A percentile compares a stretch with the other conserved stretches of the same genome.
phyloP scores from a whole-genome alignment of 139 green algal genomes.

The Chlorella ohadii region DNA sequence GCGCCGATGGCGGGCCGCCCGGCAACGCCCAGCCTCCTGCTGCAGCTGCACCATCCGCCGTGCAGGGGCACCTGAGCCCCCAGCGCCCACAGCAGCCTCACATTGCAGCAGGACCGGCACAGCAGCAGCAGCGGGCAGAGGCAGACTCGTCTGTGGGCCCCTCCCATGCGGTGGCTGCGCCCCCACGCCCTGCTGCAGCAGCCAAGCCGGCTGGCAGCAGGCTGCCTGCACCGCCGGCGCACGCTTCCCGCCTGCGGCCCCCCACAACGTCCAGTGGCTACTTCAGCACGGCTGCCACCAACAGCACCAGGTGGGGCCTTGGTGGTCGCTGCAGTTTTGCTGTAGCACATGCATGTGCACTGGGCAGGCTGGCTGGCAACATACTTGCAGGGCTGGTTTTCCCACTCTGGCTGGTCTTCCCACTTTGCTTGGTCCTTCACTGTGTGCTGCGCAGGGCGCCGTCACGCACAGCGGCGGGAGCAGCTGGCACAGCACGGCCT shows the following conservation, averaged over 20 bases:
- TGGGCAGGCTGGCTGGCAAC: no score
- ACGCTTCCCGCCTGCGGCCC: conserved; percentile 3
- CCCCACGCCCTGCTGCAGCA: not conserved
- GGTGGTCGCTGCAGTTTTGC: not conserved
- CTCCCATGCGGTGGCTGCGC: not conserved
- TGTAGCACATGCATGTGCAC: no score
- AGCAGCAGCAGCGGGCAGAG: not conserved
- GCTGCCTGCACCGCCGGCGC: not conserved
- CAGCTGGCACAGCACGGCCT: not conserved
- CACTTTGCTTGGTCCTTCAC: not conserved
- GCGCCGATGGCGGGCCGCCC: not conserved
- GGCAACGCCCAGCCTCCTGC: not conserved
- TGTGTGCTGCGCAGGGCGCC: not conserved
- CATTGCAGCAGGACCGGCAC: no score
- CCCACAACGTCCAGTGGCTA: conserved; percentile 26
- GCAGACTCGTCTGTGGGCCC: no score
- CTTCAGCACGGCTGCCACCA: conserved; percentile 20
- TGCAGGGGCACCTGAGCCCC: not conserved
- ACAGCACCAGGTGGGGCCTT: not conserved
- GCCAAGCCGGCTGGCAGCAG: not conserved
- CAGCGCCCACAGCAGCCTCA: not conserved
- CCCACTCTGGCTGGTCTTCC: no score
- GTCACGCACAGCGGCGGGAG: not conserved
- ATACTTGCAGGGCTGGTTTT: no score
- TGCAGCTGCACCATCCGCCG: not conserved